phyloP scores from a whole-genome alignment of 306 rosid species.

The Acmispon strigosus region DNA sequence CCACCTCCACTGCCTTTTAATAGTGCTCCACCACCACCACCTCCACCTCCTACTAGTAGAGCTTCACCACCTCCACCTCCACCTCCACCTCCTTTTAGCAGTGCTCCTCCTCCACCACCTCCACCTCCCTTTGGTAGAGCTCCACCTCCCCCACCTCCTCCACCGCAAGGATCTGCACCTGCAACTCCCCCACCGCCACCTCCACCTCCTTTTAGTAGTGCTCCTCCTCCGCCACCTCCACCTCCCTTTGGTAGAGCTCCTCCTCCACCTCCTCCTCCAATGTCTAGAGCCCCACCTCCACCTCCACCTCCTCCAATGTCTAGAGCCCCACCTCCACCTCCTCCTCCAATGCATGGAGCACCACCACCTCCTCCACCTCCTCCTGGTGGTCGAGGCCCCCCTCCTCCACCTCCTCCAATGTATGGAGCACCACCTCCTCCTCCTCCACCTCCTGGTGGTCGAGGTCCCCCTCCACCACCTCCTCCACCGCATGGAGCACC shows the following conservation, averaged over 20 bases:
- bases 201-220: not conserved
- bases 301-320: slow-evolving; percentile 33
- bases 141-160: slow-evolving; percentile 15
- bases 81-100: not conserved
- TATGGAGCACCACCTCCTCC: not conserved
- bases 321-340: slow-evolving; percentile 25
- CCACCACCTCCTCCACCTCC: slow-evolving; percentile 12
- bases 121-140: slow-evolving; percentile 15
- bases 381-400: too few species aligned
- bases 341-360: not conserved
- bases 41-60: too few species aligned
- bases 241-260: not conserved
- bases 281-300: slow-evolving; percentile 19
- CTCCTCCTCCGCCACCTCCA: slow-evolving; percentile 4
- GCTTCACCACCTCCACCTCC: slow-evolving; percentile 19
- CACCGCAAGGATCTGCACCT: not conserved
- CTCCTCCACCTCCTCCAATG: slow-evolving; percentile 8
- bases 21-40: slow-evolving; percentile 23
- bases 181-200: slow-evolving; percentile 12
- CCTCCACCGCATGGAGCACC: slow-evolving; percentile 10
- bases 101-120: not conserved
- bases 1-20: not conserved
- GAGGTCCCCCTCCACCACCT: slow-evolving; percentile 13
- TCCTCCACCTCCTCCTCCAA: slow-evolving; percentile 27
- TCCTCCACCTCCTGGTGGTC: not conserved